These are phyloP conservation scores for Penicillium sp. DNA, from an alignment of 2,329 filamentous ascomycete genomes.

Conservation along the genomic window DNA sequence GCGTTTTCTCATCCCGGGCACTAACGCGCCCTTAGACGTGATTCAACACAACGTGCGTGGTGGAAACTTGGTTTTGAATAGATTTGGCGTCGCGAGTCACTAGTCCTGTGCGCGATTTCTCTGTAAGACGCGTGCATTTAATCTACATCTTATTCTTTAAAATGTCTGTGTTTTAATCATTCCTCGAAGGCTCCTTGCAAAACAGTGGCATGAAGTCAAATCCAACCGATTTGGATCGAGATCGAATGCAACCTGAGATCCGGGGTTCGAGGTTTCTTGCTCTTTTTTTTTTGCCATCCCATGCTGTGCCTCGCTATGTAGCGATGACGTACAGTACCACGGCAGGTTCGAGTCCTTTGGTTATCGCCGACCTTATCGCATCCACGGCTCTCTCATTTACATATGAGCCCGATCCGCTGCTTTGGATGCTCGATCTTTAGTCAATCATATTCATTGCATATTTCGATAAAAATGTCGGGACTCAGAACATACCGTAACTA, in stretches of 20 bases:
- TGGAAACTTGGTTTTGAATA: slow-evolving; percentile 5
- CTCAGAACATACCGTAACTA: slow-evolving; percentile 26
- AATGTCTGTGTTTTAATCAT: too few species aligned
- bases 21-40: slow-evolving; percentile 2
- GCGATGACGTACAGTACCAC: background rate
- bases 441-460: background rate
- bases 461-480: slow-evolving; percentile 18
- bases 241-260: background rate
- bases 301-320: background rate
- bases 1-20: slow-evolving; percentile 5
- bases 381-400: too few species aligned
- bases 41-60: slow-evolving; percentile 11
- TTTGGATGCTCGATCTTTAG: too few species aligned
- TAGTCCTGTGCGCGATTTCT: background rate
- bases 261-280: background rate
- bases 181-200: too few species aligned
- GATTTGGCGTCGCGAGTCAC: slow-evolving; percentile 6
- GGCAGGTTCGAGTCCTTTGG: background rate
- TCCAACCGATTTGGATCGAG: background rate
- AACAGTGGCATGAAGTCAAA: background rate
- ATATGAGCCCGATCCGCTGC: too few species aligned
- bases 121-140: background rate
- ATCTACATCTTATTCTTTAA: background rate
- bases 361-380: background rate
- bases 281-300: background rate